A percentile compares a stretch with the other conserved stretches of the same genome.
Conservation (phyloP, 225 moss, liverwort and hornwort genomes). For the Polytrichum commune region DNA sequence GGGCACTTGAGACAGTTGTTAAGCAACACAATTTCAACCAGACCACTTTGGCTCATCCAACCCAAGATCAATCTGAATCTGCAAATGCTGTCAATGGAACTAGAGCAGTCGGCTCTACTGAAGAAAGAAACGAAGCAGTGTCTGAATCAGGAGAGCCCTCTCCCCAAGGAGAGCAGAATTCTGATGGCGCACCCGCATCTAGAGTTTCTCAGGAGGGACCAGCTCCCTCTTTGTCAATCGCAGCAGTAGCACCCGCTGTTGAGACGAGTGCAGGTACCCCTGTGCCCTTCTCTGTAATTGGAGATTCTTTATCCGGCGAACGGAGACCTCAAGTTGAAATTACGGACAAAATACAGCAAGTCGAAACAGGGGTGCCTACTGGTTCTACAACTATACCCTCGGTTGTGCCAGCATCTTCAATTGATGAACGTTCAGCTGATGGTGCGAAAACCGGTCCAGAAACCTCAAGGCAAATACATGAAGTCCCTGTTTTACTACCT, state of each 20-base stretch:
- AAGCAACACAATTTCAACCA: conserved; percentile 50
- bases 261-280: conserved; percentile 3
- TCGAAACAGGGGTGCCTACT: not conserved
- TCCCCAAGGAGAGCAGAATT: conserved; percentile 21
- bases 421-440: not conserved
- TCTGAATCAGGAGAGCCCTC: conserved; percentile 27
- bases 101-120: conserved; percentile 36
- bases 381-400: conserved; percentile 9
- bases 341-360: not conserved
- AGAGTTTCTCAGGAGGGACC: conserved; percentile 17
- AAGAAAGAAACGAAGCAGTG: conserved; percentile 33
- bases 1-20: conserved; percentile 80
- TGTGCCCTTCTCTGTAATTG: conserved; percentile 8
- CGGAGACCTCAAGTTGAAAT: no score
- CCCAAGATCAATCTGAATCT: conserved; percentile 24
- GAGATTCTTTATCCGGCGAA: no score
- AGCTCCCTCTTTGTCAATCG: conserved; percentile 15
- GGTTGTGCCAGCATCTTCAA: conserved; percentile 2
- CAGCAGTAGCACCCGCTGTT: conserved; percentile 22
- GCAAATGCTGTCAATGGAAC: conserved; percentile 21
- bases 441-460: not conserved
- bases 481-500: not conserved
- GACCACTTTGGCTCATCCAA: conserved; percentile 41
- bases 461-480: no score
- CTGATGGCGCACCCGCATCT: conserved; percentile 12